A percentile compares a stretch with the other conserved stretches of the same genome.
phyloP scores from a whole-genome alignment of 169 alveolate species.

The Blepharisma undulans region DNA sequence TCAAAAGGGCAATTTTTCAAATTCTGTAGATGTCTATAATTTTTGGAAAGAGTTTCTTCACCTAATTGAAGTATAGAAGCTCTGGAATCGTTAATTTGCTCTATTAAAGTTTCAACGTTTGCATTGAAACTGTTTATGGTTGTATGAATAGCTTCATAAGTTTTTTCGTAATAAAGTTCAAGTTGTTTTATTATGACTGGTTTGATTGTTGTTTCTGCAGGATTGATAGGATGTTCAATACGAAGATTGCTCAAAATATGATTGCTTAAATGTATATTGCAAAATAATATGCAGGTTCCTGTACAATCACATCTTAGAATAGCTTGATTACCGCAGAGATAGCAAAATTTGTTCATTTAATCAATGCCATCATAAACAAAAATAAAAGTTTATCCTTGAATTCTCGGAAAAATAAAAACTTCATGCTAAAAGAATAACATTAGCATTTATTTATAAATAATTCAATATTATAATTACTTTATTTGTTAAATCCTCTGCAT shows the following conservation, averaged over 20 bases:
- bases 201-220: neutral
- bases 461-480: no score
- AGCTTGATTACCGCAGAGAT: neutral
- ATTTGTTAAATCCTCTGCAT: no score
- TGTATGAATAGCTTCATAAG: no score
- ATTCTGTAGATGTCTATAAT: neutral
- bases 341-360: neutral
- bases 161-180: neutral
- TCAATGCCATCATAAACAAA: neutral
- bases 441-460: no score
- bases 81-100: neutral
- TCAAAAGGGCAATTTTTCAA: neutral
- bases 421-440: no score
- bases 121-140: neutral
- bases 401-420: neutral
- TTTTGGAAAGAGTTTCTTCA: neutral
- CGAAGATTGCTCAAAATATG: neutral
- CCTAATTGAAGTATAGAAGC: neutral
- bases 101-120: neutral
- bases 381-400: neutral
- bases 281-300: neutral
- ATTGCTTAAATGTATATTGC: neutral
- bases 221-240: neutral
- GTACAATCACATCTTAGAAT: neutral
- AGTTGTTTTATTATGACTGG: neutral